Percentiles rank a stretch among this genome's conserved stretches.
Evolutionary conservation across 176 grass and related monocot genomes (phyloP).

Genomic region (Thinopyrum elongatum): DNA sequence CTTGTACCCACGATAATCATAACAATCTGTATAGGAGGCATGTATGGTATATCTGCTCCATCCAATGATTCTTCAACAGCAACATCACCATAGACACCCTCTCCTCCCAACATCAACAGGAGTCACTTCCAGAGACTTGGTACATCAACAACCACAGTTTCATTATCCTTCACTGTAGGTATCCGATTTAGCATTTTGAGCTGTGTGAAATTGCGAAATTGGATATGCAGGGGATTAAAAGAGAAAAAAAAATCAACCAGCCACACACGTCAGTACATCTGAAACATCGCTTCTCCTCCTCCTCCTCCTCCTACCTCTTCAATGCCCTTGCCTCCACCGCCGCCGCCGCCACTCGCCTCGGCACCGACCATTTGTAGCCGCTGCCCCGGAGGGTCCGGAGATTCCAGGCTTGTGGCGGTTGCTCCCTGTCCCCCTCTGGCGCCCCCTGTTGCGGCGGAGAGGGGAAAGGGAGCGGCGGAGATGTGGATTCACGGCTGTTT

Average conservation of each 20-base stretch:
- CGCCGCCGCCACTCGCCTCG: constrained; percentile 8
- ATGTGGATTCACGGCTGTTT: too few relatives aligned
- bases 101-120: constrained; percentile 27
- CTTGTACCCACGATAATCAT: constrained; percentile 97
- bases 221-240: background rate
- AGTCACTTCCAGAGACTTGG: constrained; percentile 60
- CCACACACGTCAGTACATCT: background rate
- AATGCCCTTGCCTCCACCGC: background rate
- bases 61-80: constrained; percentile 54
- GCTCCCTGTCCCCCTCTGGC: background rate
- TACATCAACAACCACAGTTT: constrained; percentile 87
- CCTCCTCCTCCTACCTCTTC: background rate
- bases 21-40: constrained; percentile 84
- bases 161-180: constrained; percentile 85
- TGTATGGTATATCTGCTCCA: constrained; percentile 57
- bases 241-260: background rate
- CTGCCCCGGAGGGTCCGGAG: background rate
- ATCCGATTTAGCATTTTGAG: constrained; percentile 67
- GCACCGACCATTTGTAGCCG: constrained; percentile 19
- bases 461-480: background rate
- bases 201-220: constrained; percentile 32
- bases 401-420: background rate
- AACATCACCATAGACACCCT: constrained; percentile 46
- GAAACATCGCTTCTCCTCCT: background rate
- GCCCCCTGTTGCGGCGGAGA: background rate